Evolutionary conservation across 225 moss, liverwort and hornwort species (phyloP), one percentile per base, ranked within the genome.

Genomic region (Bryoerythrophyllum caledonicum): DNA sequence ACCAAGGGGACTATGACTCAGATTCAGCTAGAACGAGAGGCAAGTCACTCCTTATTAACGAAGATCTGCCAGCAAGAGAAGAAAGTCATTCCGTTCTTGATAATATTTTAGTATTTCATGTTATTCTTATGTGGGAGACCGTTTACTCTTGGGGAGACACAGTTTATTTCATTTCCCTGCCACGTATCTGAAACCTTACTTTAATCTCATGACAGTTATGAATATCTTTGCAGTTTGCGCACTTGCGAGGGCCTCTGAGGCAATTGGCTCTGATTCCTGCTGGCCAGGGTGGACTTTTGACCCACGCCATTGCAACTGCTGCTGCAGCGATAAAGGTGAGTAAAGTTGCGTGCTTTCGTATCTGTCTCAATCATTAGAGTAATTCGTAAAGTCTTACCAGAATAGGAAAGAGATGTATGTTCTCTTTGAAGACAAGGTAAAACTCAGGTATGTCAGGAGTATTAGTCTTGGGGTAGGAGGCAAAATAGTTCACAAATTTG

Each of bases 201-300:
- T 74, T 15, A 7, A 37, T 74, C 71, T 26, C 21, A 52, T 35
- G n/a, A 16, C 20, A 34, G 9, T 67, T 46, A 71, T 68, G 75
- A 41, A 21, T 57, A 38, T 49, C 48, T 78, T 61, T 79, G 78
- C 93, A 99, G 99, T 99, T 99, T 71, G 80, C 82, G 59, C 80
- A 54, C 49, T 79, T 99, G 78, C 91, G 74, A 87, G 87, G 88
- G 37, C 87, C 95, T 35, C 63, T 95, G 81, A 92, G 95, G 81
- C 93, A 99, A 79, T 84, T 99, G 77, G 88, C 88, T 40, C 81
- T 99, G 44, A 91, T 99, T 78, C 95, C 93, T 73, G 82, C 91
- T 74, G 90, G 89, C 80, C 95, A 95, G 76, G 99, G 99, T 75
- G 99, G 99, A 67, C 84, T 93, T 48, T 84, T 99, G 73, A 83